Percentiles rank a stretch among this genome's conserved stretches.
Conservation (phyloP, 2,329 filamentous ascomycete genomes). For the Cyphellophora europaea region DNA sequence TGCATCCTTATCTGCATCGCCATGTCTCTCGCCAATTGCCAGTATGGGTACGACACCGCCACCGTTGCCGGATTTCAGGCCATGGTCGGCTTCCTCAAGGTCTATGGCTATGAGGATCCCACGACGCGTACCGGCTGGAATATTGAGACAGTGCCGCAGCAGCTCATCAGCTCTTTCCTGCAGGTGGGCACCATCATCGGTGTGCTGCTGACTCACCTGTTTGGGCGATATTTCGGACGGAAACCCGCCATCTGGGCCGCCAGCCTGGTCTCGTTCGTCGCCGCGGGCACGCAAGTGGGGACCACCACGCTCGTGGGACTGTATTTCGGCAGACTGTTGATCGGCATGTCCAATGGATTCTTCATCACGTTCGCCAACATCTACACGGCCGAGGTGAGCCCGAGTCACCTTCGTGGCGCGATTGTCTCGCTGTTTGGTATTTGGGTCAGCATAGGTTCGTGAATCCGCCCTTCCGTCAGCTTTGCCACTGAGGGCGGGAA, state of each 20-base stretch:
- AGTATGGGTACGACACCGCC: constrained; percentile 42
- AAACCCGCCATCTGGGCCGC: constrained; percentile 38
- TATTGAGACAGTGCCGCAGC: constrained; percentile 37
- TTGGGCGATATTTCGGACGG: constrained; percentile 39
- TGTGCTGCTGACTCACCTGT: constrained; percentile 37
- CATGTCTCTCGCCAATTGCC: constrained; percentile 41
- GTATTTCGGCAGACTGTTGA: constrained; percentile 38
- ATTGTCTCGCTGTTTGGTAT: constrained; percentile 40
- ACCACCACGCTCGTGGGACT: constrained; percentile 30
- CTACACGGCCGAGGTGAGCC: constrained; percentile 40
- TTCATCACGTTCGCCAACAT: constrained; percentile 38
- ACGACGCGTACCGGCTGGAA: constrained; percentile 19
- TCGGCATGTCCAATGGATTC: constrained; percentile 35
- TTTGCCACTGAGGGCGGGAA: no score
- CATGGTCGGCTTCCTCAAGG: constrained; percentile 42
- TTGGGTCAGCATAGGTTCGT: constrained; percentile 42
- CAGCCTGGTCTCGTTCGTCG: constrained; percentile 35
- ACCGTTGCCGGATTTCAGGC: constrained; percentile 38
- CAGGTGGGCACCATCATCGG: constrained; percentile 43
- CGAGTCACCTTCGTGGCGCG: constrained; percentile 38
- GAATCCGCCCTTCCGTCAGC: no score
- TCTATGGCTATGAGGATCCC: constrained; percentile 41
- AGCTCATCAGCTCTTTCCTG: constrained; percentile 42
- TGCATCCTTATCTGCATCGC: constrained; percentile 37
- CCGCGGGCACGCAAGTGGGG: constrained; percentile 36